These are phyloP conservation scores for Austroboletus olivaceoglutinosus DNA, from an alignment of 1,284 basidiomycete genomes.

Conservation along the genomic window DNA sequence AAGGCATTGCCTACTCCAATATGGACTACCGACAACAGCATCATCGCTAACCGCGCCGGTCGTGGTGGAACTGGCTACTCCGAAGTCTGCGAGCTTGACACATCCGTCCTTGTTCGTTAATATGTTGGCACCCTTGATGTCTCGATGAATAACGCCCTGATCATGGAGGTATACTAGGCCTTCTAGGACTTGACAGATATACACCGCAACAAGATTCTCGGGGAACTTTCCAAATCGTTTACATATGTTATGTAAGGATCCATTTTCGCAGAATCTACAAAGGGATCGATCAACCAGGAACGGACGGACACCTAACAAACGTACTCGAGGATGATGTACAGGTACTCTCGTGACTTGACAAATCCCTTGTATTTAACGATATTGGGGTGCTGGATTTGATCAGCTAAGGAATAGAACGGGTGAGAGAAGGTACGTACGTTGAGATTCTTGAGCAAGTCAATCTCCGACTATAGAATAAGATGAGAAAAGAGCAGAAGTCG, in stretches of 20 bases:
- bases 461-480: constrained; percentile 72
- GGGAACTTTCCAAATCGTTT: constrained; percentile 99
- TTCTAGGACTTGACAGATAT: constrained; percentile 92
- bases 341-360: constrained; percentile 89
- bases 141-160: constrained; percentile 97
- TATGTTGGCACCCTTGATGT: constrained; percentile 98
- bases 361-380: constrained; percentile 99
- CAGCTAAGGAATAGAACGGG: not conserved
- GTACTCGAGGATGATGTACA: constrained; percentile 95
- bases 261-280: constrained; percentile 92
- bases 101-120: constrained; percentile 98
- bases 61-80: constrained; percentile 77
- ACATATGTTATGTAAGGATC: constrained; percentile 91
- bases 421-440: constrained; percentile 53
- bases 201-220: constrained; percentile 93
- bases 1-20: constrained; percentile 76
- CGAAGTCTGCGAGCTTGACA: constrained; percentile 94
- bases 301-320: constrained; percentile 10
- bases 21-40: constrained; percentile 94
- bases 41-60: constrained; percentile 74
- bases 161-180: constrained; percentile 95
- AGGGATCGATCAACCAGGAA: constrained; percentile 1
- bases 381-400: constrained; percentile 68
- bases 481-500: constrained; percentile 9
- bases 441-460: constrained; percentile 95